Conservation (phyloP, 441 rosid genomes). For the Gossypium schwendimanii region DNA sequence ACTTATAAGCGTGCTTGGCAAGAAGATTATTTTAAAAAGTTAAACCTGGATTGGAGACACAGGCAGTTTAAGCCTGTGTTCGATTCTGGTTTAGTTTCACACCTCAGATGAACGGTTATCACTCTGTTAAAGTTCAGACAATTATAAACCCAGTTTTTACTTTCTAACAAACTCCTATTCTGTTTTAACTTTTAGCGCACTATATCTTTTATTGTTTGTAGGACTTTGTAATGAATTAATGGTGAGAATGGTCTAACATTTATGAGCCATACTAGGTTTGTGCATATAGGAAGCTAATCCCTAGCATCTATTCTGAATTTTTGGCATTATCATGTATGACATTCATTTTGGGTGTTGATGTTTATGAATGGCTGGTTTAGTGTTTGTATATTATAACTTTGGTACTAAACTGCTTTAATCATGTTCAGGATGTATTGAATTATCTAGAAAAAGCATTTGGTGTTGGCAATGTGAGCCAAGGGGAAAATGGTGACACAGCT, state of each 20-base stretch:
- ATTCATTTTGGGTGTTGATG: not conserved
- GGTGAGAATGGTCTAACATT: not conserved
- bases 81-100: not conserved
- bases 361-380: not conserved
- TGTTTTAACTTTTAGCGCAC: not conserved
- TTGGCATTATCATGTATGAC: constrained; percentile 2
- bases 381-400: not conserved
- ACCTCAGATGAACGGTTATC: not conserved
- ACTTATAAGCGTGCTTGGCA: not conserved
- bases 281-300: not conserved
- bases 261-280: not conserved
- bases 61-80: not conserved
- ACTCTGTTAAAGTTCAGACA: not conserved
- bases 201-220: not conserved
- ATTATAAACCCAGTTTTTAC: not conserved
- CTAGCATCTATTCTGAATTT: not conserved
- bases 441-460: constrained; percentile 71
- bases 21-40: not conserved
- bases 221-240: constrained; percentile 1
- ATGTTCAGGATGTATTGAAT: constrained; percentile 63
- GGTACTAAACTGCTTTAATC: not conserved
- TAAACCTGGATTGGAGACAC: not conserved
- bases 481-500: constrained; percentile 49
- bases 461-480: constrained; percentile 53
- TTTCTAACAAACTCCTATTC: not conserved